Base-by-base conservation (phyloP, 768 basidiomycete genomes). In the Hericium coralloides region DNA sequence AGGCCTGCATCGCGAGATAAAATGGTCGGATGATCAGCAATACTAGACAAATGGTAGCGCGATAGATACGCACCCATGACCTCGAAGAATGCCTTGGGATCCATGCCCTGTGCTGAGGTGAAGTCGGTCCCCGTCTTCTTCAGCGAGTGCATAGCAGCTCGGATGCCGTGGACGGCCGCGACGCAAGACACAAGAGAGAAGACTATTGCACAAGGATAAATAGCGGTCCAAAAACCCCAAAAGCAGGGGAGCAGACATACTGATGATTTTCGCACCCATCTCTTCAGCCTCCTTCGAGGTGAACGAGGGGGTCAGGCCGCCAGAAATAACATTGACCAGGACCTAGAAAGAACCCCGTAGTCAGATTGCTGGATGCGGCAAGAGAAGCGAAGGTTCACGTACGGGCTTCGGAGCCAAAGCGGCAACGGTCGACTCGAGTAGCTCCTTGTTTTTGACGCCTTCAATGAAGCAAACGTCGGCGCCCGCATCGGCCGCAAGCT, bases 381-480 rank as follows among this genome's bases (percentile, higher is more conserved):
- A 22, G 36, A 45, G 22, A n/a, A 50, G 1, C 17, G 23, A 12
- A 23, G 9, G 49, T 15, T 17, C 15, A 64, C 74, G 59, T 58
- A 82, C 86, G 1, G 87, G 87, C 62, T 85, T 88, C 4, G 87
- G 87, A 5, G 83, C 79, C 26, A 90, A 70, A 2, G 83, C 85
- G 22, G 76, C 76, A 49, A 90, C 82, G 10, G 87, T 87, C 1
- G 73, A 73, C 56, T 78, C 74, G 15, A 89, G 75, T 22, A 85
- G 78, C 48, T 85, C 82, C 49, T 82, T 76, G 2, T 80, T 85
- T 68, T 81, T 81, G 26, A 89, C 86, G 43, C 88, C 87, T 67
- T 89, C 87, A 38, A 89, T 88, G 70, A 90, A 91, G 68, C 86
- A 89, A 12, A 87, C 86, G 64, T 90, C 87, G 0, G 87, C 87